phyloP scores from a whole-genome alignment of 1,284 basidiomycete genomes.

The Meira nashicola region DNA sequence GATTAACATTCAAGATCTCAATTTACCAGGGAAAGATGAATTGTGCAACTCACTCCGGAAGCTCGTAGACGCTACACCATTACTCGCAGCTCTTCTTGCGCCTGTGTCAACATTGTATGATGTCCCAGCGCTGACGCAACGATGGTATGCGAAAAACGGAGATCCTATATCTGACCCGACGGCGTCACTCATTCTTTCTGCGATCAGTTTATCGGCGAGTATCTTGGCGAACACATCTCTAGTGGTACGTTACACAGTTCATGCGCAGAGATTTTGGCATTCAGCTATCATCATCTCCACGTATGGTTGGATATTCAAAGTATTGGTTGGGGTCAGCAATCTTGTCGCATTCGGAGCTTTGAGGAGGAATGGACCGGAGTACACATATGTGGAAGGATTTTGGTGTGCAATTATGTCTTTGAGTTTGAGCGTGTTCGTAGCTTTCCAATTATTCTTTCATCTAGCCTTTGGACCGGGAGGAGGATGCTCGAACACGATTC shows the following conservation, averaged over 20 bases:
- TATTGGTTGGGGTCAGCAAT: slow-evolving; percentile 54
- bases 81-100: slow-evolving; percentile 55
- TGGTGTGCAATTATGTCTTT: slow-evolving; percentile 49
- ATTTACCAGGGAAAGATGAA: neutral
- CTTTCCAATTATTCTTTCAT: slow-evolving; percentile 31
- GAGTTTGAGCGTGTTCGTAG: slow-evolving; percentile 46
- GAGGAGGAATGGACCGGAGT: slow-evolving; percentile 44
- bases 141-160: slow-evolving; percentile 52
- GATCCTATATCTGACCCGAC: slow-evolving; percentile 42
- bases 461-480: slow-evolving; percentile 22
- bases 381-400: slow-evolving; percentile 42
- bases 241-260: slow-evolving; percentile 54
- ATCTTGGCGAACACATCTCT: slow-evolving; percentile 55
- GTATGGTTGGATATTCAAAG: slow-evolving; percentile 55
- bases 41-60: neutral
- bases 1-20: no score
- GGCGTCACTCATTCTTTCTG: slow-evolving; percentile 53
- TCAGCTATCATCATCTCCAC: slow-evolving; percentile 52
- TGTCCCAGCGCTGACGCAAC: slow-evolving; percentile 55
- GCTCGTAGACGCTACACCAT: slow-evolving; percentile 26
- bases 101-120: slow-evolving; percentile 55
- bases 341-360: slow-evolving; percentile 53
- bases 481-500: slow-evolving; percentile 43
- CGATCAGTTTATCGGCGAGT: slow-evolving; percentile 54
- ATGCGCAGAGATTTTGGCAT: slow-evolving; percentile 40